Base-by-base conservation (phyloP, 495 filamentous ascomycete genomes). In the Penicillium waksmanii region DNA sequence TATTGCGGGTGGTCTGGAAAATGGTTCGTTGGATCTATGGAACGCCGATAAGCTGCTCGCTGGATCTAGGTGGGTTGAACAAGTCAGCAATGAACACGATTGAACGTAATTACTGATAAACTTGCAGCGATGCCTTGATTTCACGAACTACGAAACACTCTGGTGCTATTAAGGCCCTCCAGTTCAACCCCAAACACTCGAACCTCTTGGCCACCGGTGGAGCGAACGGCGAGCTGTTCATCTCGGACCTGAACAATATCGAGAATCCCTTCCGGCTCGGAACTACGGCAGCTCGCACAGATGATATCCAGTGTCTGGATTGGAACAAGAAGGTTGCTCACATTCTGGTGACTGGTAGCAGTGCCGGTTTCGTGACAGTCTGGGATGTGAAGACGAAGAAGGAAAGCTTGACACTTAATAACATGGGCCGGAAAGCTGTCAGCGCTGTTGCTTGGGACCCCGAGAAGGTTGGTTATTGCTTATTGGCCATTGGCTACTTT, bases 271-370 rank as follows among this genome's bases (percentile, higher is more conserved):
- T 93, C 77, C 86, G 92, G 57, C 82, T 98, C 42, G 95, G 96
- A 49, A 94, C 88, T 56, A 84, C 90, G 46, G 91, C 91, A 13
- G 92, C 93, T 63, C 87, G 90, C 63, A 88, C 92, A 8, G 94
- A 98, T 68, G 96, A 98, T 66, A 89, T 97, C 61, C 93, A 97
- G 61, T 93, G 91, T 58, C 78, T 98, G 66, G 94, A 97, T 63
- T 99, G 95, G 95, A 99, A 99, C 77, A 93, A 93, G 66, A 98
- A 96, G 79, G 93, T 97, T 40, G 82, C 93, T 19, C 93, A 99
- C 73, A 99, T 99, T 67, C 75, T 98, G 59, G 96, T 92, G 27
- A 97, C 95, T 12, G 95, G 95, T 62, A 93, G 94, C 69, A 92
- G 86, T 63, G 95, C 92, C 18, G 95, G 95, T 11, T 96, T 97